Base-by-base conservation (phyloP, 192 early-diverging fungal genomes). In the Gaertneriomyces sp. region DNA sequence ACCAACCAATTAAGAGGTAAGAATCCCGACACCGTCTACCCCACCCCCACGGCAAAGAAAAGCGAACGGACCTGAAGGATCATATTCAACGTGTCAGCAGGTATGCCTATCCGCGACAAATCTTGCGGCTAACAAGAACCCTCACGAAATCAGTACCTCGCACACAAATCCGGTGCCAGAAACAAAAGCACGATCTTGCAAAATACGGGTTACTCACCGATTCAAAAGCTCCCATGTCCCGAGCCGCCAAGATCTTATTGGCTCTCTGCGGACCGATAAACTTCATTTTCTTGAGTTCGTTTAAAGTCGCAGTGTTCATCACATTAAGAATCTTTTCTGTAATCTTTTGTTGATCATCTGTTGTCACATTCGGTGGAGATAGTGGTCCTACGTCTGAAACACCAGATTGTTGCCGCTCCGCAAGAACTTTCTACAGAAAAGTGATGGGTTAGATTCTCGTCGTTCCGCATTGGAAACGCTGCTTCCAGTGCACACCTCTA, bases 181-280 rank as follows among this genome's bases (percentile, higher is more conserved):
- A 49, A 49, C 47, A 12, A 47, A 47, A 49, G 47, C 47, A 49
- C 47, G 2, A 50, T 17, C 47, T n/a, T 17, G 47, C 47, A 14
- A 14, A 33, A 14, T 0, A 16, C 14, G 11, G 33, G 14, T 3
- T 38, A 12, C 55, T 1, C 1, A 60, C 66, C 6, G 6, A 39
- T n/a, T 53, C 59, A 45, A 69, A 69, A 42, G 14, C 44, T 16
- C 64, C 64, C 0, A 52, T 43, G 40, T 61, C 60, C 5, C 67
- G 17, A 10, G 67, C 67, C 41, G 60, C 49, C 38, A 69, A 40
- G 38, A 69, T 69, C 60, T 62, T 69, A 3, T 19, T 51, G 25
- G 67, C 67, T 7, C 67, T 47, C n/a, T 53, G 40, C 38, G 58
- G 49, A 0, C 67, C 67, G n/a, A 69, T 53, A 17, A 69, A 42